phyloP scores from a whole-genome alignment of 108 stramenopile genomes.

The Fistulifera solaris region DNA sequence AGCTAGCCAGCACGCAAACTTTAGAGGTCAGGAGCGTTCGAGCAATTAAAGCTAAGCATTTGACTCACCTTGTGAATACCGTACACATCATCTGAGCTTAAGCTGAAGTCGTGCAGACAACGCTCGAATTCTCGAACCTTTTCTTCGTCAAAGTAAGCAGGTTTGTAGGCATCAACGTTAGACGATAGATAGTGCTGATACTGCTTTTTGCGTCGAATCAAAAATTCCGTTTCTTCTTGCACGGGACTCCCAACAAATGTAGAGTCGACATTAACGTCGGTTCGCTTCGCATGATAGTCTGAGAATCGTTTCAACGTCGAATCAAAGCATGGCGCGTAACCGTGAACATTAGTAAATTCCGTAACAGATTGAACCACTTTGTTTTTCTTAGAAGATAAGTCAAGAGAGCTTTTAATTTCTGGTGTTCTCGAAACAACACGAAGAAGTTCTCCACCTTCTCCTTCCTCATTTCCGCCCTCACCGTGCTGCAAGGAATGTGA shows the following conservation, averaged over 20 bases:
- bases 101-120: constrained; percentile 45
- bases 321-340: constrained; percentile 17
- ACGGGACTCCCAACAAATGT: not conserved
- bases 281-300: constrained; percentile 12
- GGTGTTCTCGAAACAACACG: too few species aligned
- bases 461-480: constrained; percentile 28
- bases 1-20: constrained; percentile 21
- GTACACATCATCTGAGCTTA: constrained; percentile 67
- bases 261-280: not conserved
- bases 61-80: constrained; percentile 57
- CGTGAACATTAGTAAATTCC: constrained; percentile 9
- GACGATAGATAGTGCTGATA: constrained; percentile 18
- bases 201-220: constrained; percentile 1
- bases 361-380: too few species aligned
- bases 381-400: too few species aligned
- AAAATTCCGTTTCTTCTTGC: not conserved
- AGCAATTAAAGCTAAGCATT: not conserved
- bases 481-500: constrained; percentile 63
- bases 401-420: too few species aligned
- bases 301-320: constrained; percentile 16
- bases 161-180: constrained; percentile 2
- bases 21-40: not conserved
- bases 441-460: constrained; percentile 11
- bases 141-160: constrained; percentile 6
- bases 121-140: constrained; percentile 42